Evolutionary conservation across 2,329 filamentous ascomycete genomes (phyloP).

Genomic region (Penicillium corylophilum): DNA sequence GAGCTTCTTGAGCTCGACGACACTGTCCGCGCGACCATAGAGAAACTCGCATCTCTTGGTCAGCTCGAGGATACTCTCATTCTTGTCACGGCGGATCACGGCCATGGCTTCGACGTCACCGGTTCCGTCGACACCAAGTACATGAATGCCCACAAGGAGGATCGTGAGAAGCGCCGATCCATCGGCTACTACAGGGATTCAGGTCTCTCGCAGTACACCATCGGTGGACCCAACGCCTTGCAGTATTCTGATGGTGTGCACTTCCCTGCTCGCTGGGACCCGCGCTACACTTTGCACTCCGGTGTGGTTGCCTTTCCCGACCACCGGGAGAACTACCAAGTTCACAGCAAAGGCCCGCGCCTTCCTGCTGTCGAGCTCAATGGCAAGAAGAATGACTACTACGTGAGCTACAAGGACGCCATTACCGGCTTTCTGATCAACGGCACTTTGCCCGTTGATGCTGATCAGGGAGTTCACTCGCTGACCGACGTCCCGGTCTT

Average conservation of each 20-base stretch:
- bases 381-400: slow-evolving; percentile 59
- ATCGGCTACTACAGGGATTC: slow-evolving; percentile 72
- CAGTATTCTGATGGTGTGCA: slow-evolving; percentile 69
- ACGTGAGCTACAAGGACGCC: slow-evolving; percentile 67
- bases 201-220: slow-evolving; percentile 72
- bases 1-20: slow-evolving; percentile 85
- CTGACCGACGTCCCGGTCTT: slow-evolving; percentile 78
- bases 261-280: slow-evolving; percentile 84
- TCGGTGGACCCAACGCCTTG: slow-evolving; percentile 57
- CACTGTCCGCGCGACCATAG: slow-evolving; percentile 72
- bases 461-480: slow-evolving; percentile 70
- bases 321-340: slow-evolving; percentile 71
- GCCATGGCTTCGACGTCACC: slow-evolving; percentile 85
- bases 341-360: slow-evolving; percentile 66
- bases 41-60: slow-evolving; percentile 64
- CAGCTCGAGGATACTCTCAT: slow-evolving; percentile 74
- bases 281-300: slow-evolving; percentile 74
- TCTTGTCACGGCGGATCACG: slow-evolving; percentile 82
- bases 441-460: slow-evolving; percentile 66
- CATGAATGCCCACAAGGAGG: slow-evolving; percentile 61
- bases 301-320: slow-evolving; percentile 73
- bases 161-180: slow-evolving; percentile 72
- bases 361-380: slow-evolving; percentile 56
- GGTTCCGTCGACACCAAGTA: slow-evolving; percentile 80
- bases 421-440: slow-evolving; percentile 70